A percentile compares a stretch with the other conserved stretches of the same genome.
Conservation (phyloP, 441 rosid genomes). For the Erodium moschatum region DNA sequence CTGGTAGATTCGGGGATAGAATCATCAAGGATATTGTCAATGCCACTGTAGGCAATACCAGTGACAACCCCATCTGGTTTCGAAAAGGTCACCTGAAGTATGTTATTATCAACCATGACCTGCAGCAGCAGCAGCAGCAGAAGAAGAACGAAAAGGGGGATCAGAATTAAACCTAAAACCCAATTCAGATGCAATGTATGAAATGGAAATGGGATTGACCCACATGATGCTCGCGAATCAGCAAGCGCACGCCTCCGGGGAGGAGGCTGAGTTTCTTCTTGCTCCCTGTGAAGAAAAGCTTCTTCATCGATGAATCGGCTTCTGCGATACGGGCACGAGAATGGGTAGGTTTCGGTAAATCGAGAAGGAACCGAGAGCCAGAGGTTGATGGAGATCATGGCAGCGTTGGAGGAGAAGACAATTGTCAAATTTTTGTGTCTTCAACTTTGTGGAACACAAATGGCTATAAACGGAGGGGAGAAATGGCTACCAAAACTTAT, state of each 20-base stretch:
- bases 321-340: not conserved
- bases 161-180: not conserved
- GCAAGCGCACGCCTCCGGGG: conserved; percentile 8
- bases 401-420: not conserved
- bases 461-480: not conserved
- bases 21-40: conserved; percentile 83
- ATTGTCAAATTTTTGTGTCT: not conserved
- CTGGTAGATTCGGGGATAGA: conserved; percentile 45
- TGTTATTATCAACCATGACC: conserved; percentile 63
- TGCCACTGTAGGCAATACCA: conserved; percentile 51
- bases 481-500: no score
- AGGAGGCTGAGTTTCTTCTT: conserved; percentile 4
- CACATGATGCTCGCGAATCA: not conserved
- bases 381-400: not conserved
- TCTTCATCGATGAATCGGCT: not conserved
- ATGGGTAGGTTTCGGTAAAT: not conserved
- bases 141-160: no score
- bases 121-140: no score
- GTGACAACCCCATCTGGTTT: conserved; percentile 55
- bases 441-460: not conserved
- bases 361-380: not conserved
- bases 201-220: not conserved
- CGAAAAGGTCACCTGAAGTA: conserved; percentile 45
- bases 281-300: not conserved
- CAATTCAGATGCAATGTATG: not conserved